Base-by-base conservation (phyloP, 176 grass and related monocot species). In the Tillandsia fasciculata region DNA sequence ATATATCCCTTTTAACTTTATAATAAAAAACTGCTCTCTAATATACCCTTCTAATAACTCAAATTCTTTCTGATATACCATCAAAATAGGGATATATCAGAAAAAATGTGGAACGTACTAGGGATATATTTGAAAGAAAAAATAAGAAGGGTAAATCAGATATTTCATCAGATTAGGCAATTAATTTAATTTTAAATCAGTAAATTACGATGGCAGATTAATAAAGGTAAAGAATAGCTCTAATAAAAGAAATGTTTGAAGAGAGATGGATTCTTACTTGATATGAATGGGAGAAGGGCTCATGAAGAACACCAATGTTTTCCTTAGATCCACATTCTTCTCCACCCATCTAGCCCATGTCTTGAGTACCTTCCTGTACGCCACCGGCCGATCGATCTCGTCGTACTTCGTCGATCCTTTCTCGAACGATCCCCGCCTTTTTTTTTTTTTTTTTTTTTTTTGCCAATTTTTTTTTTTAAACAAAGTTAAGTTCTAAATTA, bases 301-400 rank as follows among this genome's bases (percentile, higher is more conserved):
- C 88, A 89, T 89, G 81, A 96, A 96, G 74, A 96, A 85, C 53
- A 91, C 88, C 53, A 49, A 85, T 18, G 81, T 87, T 67, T 74
- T 87, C 57, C 84, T 78, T 6, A 88, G 86, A 74, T 96, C 79
- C 49, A 96, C 63, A 58, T 92, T 77, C 10, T 74, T 83, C 49
- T 84, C 81, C 48, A 96, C 83, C 92, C 92, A 96, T 63, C 63
- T 84, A 42, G 88, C 87, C 92, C 92, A 96, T 64, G 92, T 96
- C 76, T 75, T 84, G 9, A 96, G 70, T 20, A 91, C 82, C 68
- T 76, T 72, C 17, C 68, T 72, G 78, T 92, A 96, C 2, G 92
- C 88, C 49, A 74, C 75, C 1, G 76, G 79, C 33, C 86, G 79
- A 10, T 96, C 88, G 9, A 89, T 28, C 78, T 89, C 78, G 66